Evolutionary conservation across 768 basidiomycete genomes (phyloP).

Genomic region (Tylopilus sp.): DNA sequence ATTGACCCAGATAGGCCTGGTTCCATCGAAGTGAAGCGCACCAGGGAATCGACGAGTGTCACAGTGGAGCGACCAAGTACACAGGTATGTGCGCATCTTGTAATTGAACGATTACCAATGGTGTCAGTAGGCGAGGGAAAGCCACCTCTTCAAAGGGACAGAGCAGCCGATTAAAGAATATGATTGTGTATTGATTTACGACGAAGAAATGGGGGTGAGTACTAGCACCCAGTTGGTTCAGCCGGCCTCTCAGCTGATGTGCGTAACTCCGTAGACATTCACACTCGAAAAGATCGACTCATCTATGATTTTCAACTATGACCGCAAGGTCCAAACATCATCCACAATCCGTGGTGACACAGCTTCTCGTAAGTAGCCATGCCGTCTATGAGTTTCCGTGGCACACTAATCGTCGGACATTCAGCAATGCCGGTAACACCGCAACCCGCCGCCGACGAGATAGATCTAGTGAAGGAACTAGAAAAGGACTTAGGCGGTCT

Average conservation of each 20-base stretch:
- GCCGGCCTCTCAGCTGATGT: conserved; percentile 5
- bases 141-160: conserved; percentile 52
- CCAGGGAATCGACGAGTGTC: conserved; percentile 49
- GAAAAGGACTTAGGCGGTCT: conserved; percentile 26
- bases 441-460: conserved; percentile 26
- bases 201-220: conserved; percentile 68
- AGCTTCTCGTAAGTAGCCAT: conserved; percentile 22
- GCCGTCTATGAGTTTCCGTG: neutral
- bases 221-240: conserved; percentile 21
- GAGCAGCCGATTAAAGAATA: conserved; percentile 62
- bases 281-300: conserved; percentile 77
- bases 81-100: conserved; percentile 41
- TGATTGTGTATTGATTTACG: conserved; percentile 79
- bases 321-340: conserved; percentile 39
- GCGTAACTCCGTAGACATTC: conserved; percentile 47
- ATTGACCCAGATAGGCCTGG: conserved; percentile 66
- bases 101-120: neutral
- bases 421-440: conserved; percentile 20
- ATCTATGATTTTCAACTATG: conserved; percentile 51
- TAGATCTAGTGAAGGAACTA: conserved; percentile 29
- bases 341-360: conserved; percentile 14
- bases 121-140: conserved; percentile 45
- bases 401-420: neutral
- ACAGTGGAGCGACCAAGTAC: conserved; percentile 63
- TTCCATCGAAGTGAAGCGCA: conserved; percentile 56